These are phyloP conservation scores for Tylopilus vinaceipallidus DNA, from an alignment of 768 basidiomycete genomes.

Conservation along the genomic window DNA sequence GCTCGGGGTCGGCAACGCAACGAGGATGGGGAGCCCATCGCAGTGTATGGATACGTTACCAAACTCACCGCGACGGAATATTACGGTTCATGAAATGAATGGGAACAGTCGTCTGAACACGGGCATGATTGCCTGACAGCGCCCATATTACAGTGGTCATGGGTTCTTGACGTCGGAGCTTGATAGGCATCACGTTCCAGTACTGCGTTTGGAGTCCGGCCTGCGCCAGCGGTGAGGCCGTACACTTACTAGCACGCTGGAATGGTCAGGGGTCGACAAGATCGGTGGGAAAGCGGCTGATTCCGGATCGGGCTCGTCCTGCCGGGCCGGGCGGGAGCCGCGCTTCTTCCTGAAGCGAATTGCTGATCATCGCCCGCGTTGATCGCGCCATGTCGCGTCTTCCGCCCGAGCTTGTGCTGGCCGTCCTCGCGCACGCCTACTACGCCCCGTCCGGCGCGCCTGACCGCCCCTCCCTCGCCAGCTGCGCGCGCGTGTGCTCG, in stretches of 20 bases:
- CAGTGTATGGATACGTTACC: conserved; percentile 15
- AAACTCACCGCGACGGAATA: conserved; percentile 6
- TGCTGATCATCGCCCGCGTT: no score
- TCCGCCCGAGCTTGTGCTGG: conserved; percentile 24
- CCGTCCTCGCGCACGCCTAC: conserved; percentile 26
- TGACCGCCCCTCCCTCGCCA: conserved; percentile 19
- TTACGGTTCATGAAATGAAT: neutral
- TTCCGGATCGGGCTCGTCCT: no score
- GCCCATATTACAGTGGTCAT: conserved; percentile 3
- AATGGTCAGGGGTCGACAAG: no score
- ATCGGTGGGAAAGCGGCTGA: no score
- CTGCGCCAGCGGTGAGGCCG: no score
- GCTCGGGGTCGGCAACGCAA: conserved; percentile 13
- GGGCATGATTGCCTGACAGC: conserved; percentile 4
- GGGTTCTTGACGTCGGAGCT: conserved; percentile 18
- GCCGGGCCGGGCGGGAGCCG: no score
- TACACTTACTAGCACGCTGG: no score
- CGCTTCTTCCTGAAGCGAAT: no score
- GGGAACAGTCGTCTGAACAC: conserved; percentile 4
- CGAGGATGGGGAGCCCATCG: neutral
- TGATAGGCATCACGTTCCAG: neutral
- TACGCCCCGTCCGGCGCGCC: conserved; percentile 18
- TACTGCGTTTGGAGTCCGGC: no score
- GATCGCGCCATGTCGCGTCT: conserved; percentile 18
- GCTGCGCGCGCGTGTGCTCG: conserved; percentile 26